Percentiles rank a stretch among this genome's conserved stretches.
Conservation (phyloP, 2,329 filamentous ascomycete genomes). For the Claviceps sp. region DNA sequence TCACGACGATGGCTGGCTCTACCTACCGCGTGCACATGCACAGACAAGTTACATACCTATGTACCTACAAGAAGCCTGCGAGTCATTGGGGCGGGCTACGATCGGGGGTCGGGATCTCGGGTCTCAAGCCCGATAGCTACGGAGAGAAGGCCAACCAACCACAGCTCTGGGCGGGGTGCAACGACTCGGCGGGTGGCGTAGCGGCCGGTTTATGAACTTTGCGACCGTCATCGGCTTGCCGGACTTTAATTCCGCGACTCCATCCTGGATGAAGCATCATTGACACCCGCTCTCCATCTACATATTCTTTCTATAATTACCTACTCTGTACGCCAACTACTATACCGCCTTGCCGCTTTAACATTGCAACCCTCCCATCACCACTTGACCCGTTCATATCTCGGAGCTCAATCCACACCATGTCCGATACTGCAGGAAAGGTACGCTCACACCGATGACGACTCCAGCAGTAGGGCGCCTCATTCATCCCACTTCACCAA, state of each 20-base stretch:
- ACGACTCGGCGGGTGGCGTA: too few species aligned
- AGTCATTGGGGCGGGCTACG: too few species aligned
- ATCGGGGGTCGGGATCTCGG: neutral
- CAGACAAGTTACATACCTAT: too few species aligned
- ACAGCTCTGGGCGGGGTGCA: too few species aligned
- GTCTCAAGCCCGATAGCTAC: neutral
- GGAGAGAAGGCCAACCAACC: constrained; percentile 1
- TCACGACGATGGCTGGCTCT: too few species aligned
- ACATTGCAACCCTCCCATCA: too few species aligned
- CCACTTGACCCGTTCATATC: neutral
- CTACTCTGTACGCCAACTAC: too few species aligned
- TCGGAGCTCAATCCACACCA: neutral
- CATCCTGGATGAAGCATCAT: neutral
- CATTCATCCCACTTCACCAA: constrained; percentile 3
- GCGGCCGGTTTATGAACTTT: too few species aligned
- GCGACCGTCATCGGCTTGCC: neutral
- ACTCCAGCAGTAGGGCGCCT: neutral
- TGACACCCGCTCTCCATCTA: neutral
- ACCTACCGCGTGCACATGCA: too few species aligned
- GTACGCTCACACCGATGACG: constrained; percentile 3
- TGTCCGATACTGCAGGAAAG: constrained; percentile 7
- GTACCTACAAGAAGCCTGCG: too few species aligned
- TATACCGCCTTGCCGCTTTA: too few species aligned
- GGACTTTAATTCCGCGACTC: neutral
- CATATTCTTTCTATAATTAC: neutral